A percentile compares a stretch with the other conserved stretches of the same genome.
Conservation (phyloP, 192 early-diverging fungal genomes). For the Dissophora globulifera region DNA sequence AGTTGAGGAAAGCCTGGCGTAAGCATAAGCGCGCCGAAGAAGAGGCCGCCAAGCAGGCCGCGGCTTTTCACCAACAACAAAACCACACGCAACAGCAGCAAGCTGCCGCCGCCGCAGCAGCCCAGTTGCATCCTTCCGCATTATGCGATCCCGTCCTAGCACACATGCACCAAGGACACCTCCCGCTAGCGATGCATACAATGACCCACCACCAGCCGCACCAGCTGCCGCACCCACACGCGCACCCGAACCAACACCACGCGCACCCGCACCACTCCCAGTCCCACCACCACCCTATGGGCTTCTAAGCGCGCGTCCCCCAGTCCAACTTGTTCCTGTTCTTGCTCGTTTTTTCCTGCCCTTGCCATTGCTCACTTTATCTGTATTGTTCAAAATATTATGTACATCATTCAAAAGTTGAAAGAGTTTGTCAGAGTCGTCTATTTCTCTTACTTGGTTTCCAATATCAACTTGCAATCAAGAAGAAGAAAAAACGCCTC, state of each 20-base stretch:
- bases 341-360: too few species aligned
- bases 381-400: too few species aligned
- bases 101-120: slow-evolving; percentile 6
- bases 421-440: too few species aligned
- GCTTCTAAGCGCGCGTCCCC: slow-evolving; percentile 36
- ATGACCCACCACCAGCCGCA: slow-evolving; percentile 46
- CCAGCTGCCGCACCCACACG: slow-evolving; percentile 44
- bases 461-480: too few species aligned
- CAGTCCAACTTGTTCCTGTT: background rate
- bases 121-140: too few species aligned
- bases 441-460: too few species aligned
- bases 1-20: slow-evolving; percentile 68
- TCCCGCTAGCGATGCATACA: slow-evolving; percentile 21
- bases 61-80: slow-evolving; percentile 33
- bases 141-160: slow-evolving; percentile 39
- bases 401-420: too few species aligned
- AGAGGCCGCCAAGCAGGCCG: slow-evolving; percentile 50
- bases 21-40: slow-evolving; percentile 65
- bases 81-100: slow-evolving; percentile 19
- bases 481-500: too few species aligned
- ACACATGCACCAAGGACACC: slow-evolving; percentile 32
- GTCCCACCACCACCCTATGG: slow-evolving; percentile 41
- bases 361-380: too few species aligned
- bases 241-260: slow-evolving; percentile 45
- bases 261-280: slow-evolving; percentile 27